A percentile compares a stretch with the other conserved stretches of the same genome.
Evolutionary conservation across 352 stramenopile species (phyloP).

Genomic region (Nothophytophthora sp.): DNA sequence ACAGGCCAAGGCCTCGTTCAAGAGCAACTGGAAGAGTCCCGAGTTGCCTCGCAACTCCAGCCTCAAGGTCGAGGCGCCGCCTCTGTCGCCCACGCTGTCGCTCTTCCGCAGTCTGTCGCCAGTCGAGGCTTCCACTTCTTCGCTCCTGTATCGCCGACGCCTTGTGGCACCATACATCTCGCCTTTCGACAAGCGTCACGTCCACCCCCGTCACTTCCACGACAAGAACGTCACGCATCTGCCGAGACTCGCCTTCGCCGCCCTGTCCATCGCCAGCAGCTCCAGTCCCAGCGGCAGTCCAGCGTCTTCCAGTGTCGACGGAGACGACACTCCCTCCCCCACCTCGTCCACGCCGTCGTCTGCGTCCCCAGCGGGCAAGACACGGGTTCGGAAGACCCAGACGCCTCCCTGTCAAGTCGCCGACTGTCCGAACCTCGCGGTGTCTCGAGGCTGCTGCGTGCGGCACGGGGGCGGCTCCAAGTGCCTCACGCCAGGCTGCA

Average conservation of each 20-base stretch:
- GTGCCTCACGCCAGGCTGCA: slow-evolving; percentile 34
- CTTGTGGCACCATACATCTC: slow-evolving; percentile 24
- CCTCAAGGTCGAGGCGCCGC: not conserved
- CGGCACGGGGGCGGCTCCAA: slow-evolving; percentile 40
- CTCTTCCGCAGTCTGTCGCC: slow-evolving; percentile 28
- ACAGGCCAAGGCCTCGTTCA: not conserved
- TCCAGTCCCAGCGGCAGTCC: slow-evolving; percentile 8
- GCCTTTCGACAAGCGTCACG: slow-evolving; percentile 22
- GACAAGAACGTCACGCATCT: slow-evolving; percentile 7
- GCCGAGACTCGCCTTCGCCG: slow-evolving; percentile 7
- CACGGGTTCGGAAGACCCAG: slow-evolving; percentile 28
- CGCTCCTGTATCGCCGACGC: slow-evolving; percentile 18
- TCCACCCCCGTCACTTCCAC: slow-evolving; percentile 1
- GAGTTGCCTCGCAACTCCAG: not conserved
- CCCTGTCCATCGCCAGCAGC: slow-evolving; percentile 4
- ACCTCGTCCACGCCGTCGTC: slow-evolving; percentile 1
- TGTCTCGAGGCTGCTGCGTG: slow-evolving; percentile 41
- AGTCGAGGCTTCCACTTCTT: slow-evolving; percentile 14
- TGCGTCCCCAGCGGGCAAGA: not conserved
- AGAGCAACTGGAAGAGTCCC: slow-evolving; percentile 13
- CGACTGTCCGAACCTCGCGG: slow-evolving; percentile 43
- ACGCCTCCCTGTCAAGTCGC: slow-evolving; percentile 41
- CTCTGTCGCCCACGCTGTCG: slow-evolving; percentile 15
- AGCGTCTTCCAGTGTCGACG: slow-evolving; percentile 16
- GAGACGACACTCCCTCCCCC: slow-evolving; percentile 5